Conservation (phyloP, 139 green algal genomes). For the Chlorella ohadii region DNA sequence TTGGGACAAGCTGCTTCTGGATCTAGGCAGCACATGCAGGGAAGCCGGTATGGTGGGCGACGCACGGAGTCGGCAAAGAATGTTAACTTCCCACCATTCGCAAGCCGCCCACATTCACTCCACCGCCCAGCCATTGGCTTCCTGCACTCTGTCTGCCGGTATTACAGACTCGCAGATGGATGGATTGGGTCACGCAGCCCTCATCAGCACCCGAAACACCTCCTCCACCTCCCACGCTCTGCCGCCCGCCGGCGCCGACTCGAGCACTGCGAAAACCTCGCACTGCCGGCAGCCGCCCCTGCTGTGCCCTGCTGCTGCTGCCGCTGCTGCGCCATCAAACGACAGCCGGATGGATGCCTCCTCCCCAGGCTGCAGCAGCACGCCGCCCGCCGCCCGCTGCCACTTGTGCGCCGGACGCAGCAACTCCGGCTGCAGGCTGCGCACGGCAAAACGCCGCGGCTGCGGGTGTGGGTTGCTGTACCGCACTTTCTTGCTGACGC, state of each 20-base stretch:
- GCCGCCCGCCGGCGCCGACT: not conserved
- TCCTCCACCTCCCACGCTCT: not conserved
- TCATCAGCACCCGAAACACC: conserved; percentile 10
- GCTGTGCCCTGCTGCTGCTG: not conserved
- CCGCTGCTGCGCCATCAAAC: not conserved
- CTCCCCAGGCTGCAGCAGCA: conserved; percentile 10
- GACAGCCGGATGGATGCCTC: not conserved
- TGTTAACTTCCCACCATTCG: too few species aligned
- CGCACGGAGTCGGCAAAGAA: too few species aligned
- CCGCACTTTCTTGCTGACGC: conserved; percentile 31
- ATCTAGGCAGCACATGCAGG: too few species aligned
- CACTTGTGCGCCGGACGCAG: not conserved
- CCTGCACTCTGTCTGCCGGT: too few species aligned
- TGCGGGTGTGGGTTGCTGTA: not conserved
- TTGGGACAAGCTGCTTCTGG: too few species aligned
- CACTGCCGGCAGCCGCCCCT: not conserved
- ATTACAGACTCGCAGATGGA: too few species aligned
- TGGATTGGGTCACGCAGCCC: not conserved
- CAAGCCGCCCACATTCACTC: too few species aligned
- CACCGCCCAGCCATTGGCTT: too few species aligned
- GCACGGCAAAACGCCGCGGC: not conserved
- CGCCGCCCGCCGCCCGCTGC: not conserved
- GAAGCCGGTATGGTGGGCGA: too few species aligned
- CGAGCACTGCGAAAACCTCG: not conserved
- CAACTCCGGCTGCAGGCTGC: not conserved